Percentiles rank a stretch among this genome's conserved stretches.
These are phyloP conservation scores for Colletotrichum sansevieriae DNA, from an alignment of 2,329 filamentous ascomycete genomes.

Conservation along the genomic window DNA sequence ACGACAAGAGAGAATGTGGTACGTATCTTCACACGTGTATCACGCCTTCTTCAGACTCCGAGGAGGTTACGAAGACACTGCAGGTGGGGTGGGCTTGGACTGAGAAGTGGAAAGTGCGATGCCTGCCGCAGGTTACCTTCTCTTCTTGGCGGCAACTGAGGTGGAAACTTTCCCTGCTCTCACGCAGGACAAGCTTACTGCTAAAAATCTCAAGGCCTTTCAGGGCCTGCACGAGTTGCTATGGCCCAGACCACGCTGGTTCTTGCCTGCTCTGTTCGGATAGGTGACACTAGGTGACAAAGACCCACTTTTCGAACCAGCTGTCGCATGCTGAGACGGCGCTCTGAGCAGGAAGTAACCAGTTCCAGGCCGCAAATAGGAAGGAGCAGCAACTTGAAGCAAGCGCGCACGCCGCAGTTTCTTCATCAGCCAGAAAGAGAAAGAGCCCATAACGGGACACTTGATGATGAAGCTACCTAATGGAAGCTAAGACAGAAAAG, in stretches of 20 bases:
- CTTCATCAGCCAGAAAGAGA: neutral
- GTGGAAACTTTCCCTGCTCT: no score
- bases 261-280: conserved; percentile 29
- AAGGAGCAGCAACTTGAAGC: neutral
- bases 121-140: no score
- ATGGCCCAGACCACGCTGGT: no score
- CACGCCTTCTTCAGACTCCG: neutral
- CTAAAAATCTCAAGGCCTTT: conserved; percentile 33
- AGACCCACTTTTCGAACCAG: conserved; percentile 5
- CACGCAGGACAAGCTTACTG: neutral
- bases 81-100: no score
- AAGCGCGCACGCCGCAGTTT: neutral
- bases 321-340: no score
- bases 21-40: conserved; percentile 6
- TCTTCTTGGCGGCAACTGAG: no score
- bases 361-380: conserved; percentile 20
- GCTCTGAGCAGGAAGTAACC: conserved; percentile 18
- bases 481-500: neutral
- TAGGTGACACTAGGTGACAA: conserved; percentile 8
- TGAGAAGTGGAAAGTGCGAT: no score
- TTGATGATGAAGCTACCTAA: no score
- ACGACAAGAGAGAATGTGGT: neutral
- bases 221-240: conserved; percentile 29
- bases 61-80: neutral
- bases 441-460: neutral